Conservation (phyloP, 1,284 basidiomycete genomes). For the Cryptococcus sp. region DNA sequence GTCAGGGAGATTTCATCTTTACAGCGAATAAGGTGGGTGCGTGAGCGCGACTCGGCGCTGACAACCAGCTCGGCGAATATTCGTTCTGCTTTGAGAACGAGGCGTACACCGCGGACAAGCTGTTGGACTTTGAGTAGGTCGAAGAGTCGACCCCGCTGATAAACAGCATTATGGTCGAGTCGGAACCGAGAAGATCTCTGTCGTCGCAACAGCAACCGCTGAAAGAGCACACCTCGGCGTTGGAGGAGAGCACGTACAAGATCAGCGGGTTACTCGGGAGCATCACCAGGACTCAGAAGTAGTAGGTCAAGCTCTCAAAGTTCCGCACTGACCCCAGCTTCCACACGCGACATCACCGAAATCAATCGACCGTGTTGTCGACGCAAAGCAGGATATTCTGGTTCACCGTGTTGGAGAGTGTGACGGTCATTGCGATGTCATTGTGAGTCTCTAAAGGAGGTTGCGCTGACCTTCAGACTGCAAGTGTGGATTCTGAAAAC, state of each 20-base stretch:
- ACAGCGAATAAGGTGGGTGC: slow-evolving; percentile 73
- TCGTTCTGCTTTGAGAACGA: slow-evolving; percentile 98
- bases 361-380: slow-evolving; percentile 43
- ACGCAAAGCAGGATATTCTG: slow-evolving; percentile 69
- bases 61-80: slow-evolving; percentile 75
- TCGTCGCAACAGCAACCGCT: slow-evolving; percentile 68
- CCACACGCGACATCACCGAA: slow-evolving; percentile 47
- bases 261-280: slow-evolving; percentile 79
- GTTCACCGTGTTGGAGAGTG: slow-evolving; percentile 78
- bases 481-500: slow-evolving; percentile 90
- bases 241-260: slow-evolving; percentile 92
- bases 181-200: slow-evolving; percentile 81
- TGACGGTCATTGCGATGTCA: slow-evolving; percentile 78
- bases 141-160: neutral
- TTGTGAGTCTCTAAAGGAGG: slow-evolving; percentile 35
- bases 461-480: slow-evolving; percentile 57
- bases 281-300: slow-evolving; percentile 88
- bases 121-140: slow-evolving; percentile 82
- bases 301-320: slow-evolving; percentile 59
- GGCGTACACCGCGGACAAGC: slow-evolving; percentile 84
- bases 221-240: slow-evolving; percentile 80
- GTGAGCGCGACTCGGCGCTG: slow-evolving; percentile 1
- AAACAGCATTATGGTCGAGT: slow-evolving; percentile 84
- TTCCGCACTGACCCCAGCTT: slow-evolving; percentile 28
- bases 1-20: slow-evolving; percentile 95